These are phyloP conservation scores for Talaromyces liani DNA, from an alignment of 495 filamentous ascomycete genomes.

Conservation along the genomic window DNA sequence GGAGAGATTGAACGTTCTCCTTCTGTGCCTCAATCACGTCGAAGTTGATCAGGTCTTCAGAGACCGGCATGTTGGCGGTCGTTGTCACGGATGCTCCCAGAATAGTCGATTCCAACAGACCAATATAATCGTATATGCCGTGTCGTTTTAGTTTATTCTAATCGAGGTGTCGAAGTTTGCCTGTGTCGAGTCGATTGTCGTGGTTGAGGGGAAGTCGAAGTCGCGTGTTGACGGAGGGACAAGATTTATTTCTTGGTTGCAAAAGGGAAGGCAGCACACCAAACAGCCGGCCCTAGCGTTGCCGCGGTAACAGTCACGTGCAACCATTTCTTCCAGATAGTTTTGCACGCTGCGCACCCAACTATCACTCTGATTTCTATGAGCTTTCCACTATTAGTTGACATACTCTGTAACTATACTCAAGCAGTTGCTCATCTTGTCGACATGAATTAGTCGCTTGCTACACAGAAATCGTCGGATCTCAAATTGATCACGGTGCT, in stretches of 20 bases:
- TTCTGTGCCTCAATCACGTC: slow-evolving; percentile 94
- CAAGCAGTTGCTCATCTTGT: no score
- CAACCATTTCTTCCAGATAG: neutral
- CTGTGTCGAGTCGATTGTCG: slow-evolving; percentile 10
- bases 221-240: slow-evolving; percentile 3
- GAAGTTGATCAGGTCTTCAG: slow-evolving; percentile 72
- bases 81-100: neutral
- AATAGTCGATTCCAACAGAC: neutral
- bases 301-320: slow-evolving; percentile 29
- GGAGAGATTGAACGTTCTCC: slow-evolving; percentile 92
- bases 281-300: slow-evolving; percentile 16
- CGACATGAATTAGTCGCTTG: no score
- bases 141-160: neutral
- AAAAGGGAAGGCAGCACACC: neutral
- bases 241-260: neutral
- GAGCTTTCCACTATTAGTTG: no score
- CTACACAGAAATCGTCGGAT: no score
- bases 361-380: no score
- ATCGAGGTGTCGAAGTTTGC: neutral
- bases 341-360: no score
- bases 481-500: no score
- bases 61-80: slow-evolving; percentile 38
- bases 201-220: slow-evolving; percentile 3
- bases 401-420: no score
- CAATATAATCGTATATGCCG: neutral